A percentile compares a stretch with the other conserved stretches of the same genome.
Evolutionary conservation across 148 eudicot genomes (phyloP).

Genomic region (Vaccinium myrtillus): DNA sequence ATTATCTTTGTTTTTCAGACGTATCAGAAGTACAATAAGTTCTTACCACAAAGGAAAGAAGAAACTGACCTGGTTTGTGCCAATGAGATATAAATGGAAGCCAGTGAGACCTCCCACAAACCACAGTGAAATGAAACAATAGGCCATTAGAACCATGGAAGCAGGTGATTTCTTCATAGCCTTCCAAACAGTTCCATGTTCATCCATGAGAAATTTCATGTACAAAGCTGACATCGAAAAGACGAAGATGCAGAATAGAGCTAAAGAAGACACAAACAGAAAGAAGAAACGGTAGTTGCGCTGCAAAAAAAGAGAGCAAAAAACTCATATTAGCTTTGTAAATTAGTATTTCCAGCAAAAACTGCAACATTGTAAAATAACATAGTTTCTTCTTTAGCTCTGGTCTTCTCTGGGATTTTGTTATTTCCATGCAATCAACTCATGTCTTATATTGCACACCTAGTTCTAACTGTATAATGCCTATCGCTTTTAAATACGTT

Average conservation of each 20-base stretch:
- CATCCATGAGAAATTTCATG: conserved; percentile 56
- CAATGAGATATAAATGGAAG: conserved; percentile 63
- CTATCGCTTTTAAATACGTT: background rate
- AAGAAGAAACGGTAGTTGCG: conserved; percentile 75
- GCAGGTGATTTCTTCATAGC: conserved; percentile 67
- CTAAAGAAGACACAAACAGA: conserved; percentile 59
- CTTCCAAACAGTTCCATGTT: conserved; percentile 55
- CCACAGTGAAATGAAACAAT: conserved; percentile 62
- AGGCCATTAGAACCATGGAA: conserved; percentile 52
- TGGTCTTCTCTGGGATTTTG: background rate
- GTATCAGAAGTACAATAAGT: background rate
- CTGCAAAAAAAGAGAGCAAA: conserved; percentile 39
- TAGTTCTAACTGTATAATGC: background rate
- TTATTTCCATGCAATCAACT: background rate
- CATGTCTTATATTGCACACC: background rate
- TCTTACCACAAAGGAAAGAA: background rate
- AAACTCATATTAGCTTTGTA: background rate
- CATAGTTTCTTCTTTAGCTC: background rate
- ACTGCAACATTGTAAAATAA: background rate
- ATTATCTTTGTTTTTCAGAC: background rate
- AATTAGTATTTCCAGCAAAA: background rate
- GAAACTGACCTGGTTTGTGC: conserved; percentile 58
- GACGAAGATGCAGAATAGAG: conserved; percentile 64
- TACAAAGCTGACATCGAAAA: conserved; percentile 55
- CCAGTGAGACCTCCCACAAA: conserved; percentile 78